These are phyloP conservation scores for Starmerella cellae DNA, from an alignment of 805 yeast genomes.

Conservation along the genomic window DNA sequence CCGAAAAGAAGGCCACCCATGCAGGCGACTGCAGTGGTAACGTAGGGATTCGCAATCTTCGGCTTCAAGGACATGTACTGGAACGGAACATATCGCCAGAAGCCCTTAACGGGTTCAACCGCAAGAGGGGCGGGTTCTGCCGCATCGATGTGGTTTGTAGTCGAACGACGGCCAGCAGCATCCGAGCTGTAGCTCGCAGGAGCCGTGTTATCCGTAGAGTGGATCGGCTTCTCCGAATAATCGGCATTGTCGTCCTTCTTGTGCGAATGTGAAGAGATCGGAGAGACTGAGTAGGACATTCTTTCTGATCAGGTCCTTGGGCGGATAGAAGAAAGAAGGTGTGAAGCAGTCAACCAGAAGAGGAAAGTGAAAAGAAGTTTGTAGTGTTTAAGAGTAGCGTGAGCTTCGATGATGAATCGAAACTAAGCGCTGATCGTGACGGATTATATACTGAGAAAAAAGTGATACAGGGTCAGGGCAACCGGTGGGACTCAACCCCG, in stretches of 20 bases:
- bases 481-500: neutral
- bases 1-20: conserved; percentile 66
- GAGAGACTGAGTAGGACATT: conserved; percentile 6
- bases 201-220: neutral
- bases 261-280: conserved; percentile 4
- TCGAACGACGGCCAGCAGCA: neutral
- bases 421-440: neutral
- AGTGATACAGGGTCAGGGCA: neutral
- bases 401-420: no score
- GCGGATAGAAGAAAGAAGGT: no score
- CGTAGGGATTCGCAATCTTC: conserved; percentile 35
- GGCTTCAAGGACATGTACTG: conserved; percentile 16
- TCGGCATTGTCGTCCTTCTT: neutral
- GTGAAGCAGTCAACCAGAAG: no score
- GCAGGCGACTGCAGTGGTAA: conserved; percentile 45
- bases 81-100: conserved; percentile 13
- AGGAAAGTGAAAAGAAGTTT: no score
- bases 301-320: neutral
- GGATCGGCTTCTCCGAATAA: neutral
- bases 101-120: conserved; percentile 5
- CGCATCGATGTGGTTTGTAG: neutral
- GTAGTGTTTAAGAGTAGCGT: no score
- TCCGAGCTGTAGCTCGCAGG: neutral
- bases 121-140: conserved; percentile 4
- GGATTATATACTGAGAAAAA: neutral